Base-by-base conservation (phyloP, 495 filamentous ascomycete genomes). In the Aspergillus ostianus region DNA sequence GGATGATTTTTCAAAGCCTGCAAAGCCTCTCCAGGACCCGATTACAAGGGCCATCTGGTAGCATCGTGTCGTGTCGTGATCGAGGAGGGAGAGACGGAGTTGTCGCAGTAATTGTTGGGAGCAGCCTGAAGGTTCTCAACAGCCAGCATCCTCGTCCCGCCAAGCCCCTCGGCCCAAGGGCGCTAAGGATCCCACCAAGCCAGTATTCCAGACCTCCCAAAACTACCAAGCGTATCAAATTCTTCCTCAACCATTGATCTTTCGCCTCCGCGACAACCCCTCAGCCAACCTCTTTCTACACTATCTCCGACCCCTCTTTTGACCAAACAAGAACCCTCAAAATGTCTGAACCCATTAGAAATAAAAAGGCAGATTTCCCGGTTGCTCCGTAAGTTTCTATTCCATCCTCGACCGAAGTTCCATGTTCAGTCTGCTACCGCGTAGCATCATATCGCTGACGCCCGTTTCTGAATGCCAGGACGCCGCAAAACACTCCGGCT, bases 401-500 rank as follows among this genome's bases (percentile, higher is more conserved):
- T 26, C 32, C 47, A n/a, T n/a, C 2, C n/a, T 9, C 23, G 26
- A 52, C 15, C 23, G 17, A n/a, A 4, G 8, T 52, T n/a, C 10
- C 20, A 52, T 41, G 36, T 41, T 2, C 13, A 41, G 9, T 15
- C 36, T 41, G 19, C 53, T 20, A 12, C 36, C 52, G 17, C 30
- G 20, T 47, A 47, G 45, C 46, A 20, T 47, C 51, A 55, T 50
- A 18, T 50, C 56, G 60, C 78, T 69, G 67, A 65, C 48, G 64
- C 61, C 59, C 64, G 49, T 59, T 55, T 56, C 64, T n/a, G 23
- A 52, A 56, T 55, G 50, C 65, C 70, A 95, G 90, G 64, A 98
- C 93, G 67, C 93, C 93, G 67, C 93, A 97, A 80, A 97, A 97
- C 77, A 97, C 93, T 19, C 93, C 95, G 63, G 87, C 91, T 45